These are phyloP conservation scores for Citrus unshiu DNA, from an alignment of 345 rosid genomes.

Conservation along the genomic window DNA sequence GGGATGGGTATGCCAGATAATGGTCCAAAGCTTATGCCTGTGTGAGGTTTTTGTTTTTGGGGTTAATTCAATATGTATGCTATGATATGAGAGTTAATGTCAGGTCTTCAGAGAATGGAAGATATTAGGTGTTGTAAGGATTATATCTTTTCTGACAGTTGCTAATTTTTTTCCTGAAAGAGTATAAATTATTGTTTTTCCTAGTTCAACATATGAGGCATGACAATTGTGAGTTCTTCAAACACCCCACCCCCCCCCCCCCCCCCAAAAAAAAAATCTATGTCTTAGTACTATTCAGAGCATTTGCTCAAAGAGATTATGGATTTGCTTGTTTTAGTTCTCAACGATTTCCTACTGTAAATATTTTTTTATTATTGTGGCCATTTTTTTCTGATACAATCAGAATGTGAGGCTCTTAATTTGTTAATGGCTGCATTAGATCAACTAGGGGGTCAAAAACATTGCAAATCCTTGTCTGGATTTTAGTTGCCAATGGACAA, in stretches of 20 bases:
- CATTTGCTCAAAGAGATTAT: not conserved
- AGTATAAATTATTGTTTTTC: not conserved
- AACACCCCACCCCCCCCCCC: too few relatives aligned
- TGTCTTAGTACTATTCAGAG: too few relatives aligned
- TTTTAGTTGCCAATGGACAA: not conserved
- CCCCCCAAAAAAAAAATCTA: not conserved
- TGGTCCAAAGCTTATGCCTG: constrained; percentile 72
- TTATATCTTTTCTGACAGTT: not conserved
- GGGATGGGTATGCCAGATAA: constrained; percentile 98
- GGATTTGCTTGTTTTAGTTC: not conserved
- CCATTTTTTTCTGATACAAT: not conserved
- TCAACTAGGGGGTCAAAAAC: not conserved
- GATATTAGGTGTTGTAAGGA: constrained; percentile 10
- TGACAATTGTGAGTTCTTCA: too few relatives aligned
- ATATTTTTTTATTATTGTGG: not conserved
- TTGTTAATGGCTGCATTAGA: not conserved
- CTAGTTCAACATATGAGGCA: not conserved
- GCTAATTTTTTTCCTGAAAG: not conserved
- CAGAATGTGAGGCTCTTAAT: not conserved
- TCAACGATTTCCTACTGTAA: not conserved
- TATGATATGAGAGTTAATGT: not conserved
- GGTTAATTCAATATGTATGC: not conserved
- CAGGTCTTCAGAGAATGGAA: not conserved
- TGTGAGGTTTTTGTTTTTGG: constrained; percentile 26
- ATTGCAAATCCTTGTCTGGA: not conserved